Conservation (phyloP, 805 yeast species). For the Zygosaccharomyces bailii region DNA sequence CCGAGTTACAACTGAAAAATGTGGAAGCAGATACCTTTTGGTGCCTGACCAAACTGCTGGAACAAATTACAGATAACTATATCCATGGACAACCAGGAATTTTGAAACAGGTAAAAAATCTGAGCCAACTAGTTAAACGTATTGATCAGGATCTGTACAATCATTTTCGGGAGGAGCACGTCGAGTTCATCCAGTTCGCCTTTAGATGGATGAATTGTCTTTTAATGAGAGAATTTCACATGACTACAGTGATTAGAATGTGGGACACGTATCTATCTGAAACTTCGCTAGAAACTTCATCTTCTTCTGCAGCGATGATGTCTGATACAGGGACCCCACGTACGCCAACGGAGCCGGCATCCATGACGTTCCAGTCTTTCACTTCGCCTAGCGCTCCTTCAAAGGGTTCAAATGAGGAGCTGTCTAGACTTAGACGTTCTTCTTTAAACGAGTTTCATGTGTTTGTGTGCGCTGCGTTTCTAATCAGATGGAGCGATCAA, state of each 20-base stretch:
- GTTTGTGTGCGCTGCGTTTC: constrained; percentile 95
- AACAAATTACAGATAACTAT: constrained; percentile 94
- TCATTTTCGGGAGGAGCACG: constrained; percentile 75
- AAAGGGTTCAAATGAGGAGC: constrained; percentile 16
- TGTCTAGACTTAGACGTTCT: constrained; percentile 26
- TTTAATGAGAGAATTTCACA: constrained; percentile 86
- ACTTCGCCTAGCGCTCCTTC: constrained; percentile 15
- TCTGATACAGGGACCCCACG: constrained; percentile 19
- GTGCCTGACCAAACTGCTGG: constrained; percentile 88
- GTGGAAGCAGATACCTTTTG: constrained; percentile 96
- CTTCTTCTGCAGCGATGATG: constrained; percentile 17
- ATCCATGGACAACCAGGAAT: constrained; percentile 99
- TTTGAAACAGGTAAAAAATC: constrained; percentile 79
- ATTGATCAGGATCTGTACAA: constrained; percentile 70
- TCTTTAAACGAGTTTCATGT: constrained; percentile 81
- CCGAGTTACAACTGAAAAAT: constrained; percentile 55
- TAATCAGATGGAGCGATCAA: constrained; percentile 79
- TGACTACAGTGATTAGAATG: constrained; percentile 80
- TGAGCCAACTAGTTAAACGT: constrained; percentile 71
- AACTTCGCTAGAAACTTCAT: constrained; percentile 43
- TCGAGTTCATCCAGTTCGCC: constrained; percentile 94
- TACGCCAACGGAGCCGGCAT: constrained; percentile 24
- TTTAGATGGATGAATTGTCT: constrained; percentile 99
- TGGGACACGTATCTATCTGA: constrained; percentile 94
- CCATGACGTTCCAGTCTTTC: constrained; percentile 21